Evolutionary conservation across 345 rosid genomes (phyloP), one percentile per base, ranked within the genome.

Genomic region (Passiflora organensis): DNA sequence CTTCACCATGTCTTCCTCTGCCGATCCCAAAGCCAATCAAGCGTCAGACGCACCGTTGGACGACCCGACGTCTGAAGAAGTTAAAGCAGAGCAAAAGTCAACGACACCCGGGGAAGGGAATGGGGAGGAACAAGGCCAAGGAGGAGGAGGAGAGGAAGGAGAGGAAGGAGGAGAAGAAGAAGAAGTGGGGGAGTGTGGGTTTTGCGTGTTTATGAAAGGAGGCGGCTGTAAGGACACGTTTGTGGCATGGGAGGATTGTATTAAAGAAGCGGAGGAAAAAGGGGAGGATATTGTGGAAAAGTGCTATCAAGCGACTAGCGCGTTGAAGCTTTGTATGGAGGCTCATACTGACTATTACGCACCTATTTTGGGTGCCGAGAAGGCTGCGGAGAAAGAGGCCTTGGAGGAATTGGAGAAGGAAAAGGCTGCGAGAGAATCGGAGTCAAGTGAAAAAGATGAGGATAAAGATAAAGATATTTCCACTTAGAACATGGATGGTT

Each of bases 181-280:
- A 23, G 89, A 82, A 49, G 88, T 67, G 69, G 89, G 81, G 36
- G 95, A 86, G 66, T 89, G 96, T 44, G 95, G 89, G 61, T 89
- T 89, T 48, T 89, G 95, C 70, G 49, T 88, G 81, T 91, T 79
- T 64, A 91, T 91, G 96, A 91, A 88, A 58, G 98, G 76, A 24
- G 98, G 98, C 6, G 93, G 93, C 2, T 91, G 98, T 79, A 82
- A 66, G 59, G 96, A n/a, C n/a, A n/a, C n/a, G n/a, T n/a, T n/a
- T n/a, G n/a, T n/a, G n/a, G n/a, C n/a, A n/a, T n/a, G n/a, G n/a
- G n/a, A n/a, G n/a, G n/a, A 78, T 9, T 91, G 98, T 65, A 75
- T 88, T 13, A 71, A 70, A 51, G 84, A 78, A 60, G 82, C 83
- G 60, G 97, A 85, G 76, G 75, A 78, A 62, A 80, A 72, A 17